Base-by-base conservation (phyloP, 495 filamentous ascomycete species). In the Articulospora tetracladia region DNA sequence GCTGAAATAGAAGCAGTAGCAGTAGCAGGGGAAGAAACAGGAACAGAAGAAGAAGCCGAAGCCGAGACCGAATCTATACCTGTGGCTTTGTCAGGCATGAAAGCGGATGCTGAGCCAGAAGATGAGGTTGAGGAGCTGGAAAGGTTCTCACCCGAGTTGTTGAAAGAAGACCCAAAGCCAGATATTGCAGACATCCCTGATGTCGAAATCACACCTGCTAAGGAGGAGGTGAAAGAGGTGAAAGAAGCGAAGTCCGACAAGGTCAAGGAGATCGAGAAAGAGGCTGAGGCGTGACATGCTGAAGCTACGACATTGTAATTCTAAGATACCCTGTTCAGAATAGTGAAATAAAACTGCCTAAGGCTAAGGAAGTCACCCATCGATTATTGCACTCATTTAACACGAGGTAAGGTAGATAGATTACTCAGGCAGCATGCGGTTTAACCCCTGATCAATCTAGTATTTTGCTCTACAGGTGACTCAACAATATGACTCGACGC, bases 301-400 rank as follows among this genome's bases (percentile, higher is more conserved):
- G 32, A 36, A 41, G 30, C 32, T 23, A 24, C n/a, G 6, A 4
- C 13, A 36, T 8, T 41, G 28, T 39, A 55, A 27, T 39, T 55
- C 7, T 54, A 55, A 19, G 53, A 55, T 55, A 55, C 53, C 53
- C 53, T 8, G n/a, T 55, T n/a, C 20, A 50, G 25, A 50, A 25
- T 50, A n/a, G n/a, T 39, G 34, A n/a, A n/a, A 10, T 39, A 10
- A 39, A n/a, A 10, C 34, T 39, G 34, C 34, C n/a, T 39, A 10
- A n/a, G 34, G 34, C n/a, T n/a, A n/a, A n/a, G n/a, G n/a, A n/a
- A n/a, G n/a, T n/a, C n/a, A n/a, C n/a, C n/a, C n/a, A n/a, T n/a
- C n/a, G n/a, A n/a, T n/a, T n/a, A n/a, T n/a, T n/a, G n/a, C n/a
- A n/a, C n/a, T n/a, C n/a, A n/a, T n/a, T n/a, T n/a, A n/a, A n/a